These are phyloP conservation scores for Capsicum rhomboideum DNA, from an alignment of 257 asterid species.

Conservation along the genomic window DNA sequence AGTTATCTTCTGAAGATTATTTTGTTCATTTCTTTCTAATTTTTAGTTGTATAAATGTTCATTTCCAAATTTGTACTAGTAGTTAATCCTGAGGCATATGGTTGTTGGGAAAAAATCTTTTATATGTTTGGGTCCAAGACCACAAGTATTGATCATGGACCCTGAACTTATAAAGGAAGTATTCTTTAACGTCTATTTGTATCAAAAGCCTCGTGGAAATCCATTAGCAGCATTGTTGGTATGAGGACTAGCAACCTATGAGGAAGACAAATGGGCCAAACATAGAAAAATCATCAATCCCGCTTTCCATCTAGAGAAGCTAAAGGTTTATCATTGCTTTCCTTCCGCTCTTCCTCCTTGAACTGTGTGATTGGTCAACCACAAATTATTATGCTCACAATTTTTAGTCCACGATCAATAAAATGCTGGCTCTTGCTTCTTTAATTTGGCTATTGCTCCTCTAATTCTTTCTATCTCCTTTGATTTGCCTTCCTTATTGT, in stretches of 20 bases:
- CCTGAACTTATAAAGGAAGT: slow-evolving; percentile 44
- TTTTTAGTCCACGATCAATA: neutral
- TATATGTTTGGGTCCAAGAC: slow-evolving; percentile 48
- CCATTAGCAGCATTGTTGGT: slow-evolving; percentile 26
- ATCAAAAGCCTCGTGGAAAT: slow-evolving; percentile 21
- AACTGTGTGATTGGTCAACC: neutral
- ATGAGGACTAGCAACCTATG: slow-evolving; percentile 18
- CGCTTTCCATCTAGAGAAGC: neutral
- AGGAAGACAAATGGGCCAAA: slow-evolving; percentile 41
- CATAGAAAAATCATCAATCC: slow-evolving; percentile 36
- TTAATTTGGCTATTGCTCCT: neutral
- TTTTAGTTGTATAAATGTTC: neutral
- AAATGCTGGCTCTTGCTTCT: neutral
- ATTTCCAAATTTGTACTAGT: neutral
- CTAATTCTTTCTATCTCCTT: neutral
- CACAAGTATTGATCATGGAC: slow-evolving; percentile 28
- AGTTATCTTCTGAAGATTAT: neutral
- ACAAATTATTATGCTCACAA: neutral
- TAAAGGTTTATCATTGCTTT: neutral
- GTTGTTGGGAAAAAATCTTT: slow-evolving; percentile 33
- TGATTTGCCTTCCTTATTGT: neutral
- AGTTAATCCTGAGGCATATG: neutral
- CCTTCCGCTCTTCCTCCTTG: neutral
- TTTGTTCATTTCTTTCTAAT: neutral
- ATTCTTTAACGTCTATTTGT: slow-evolving; percentile 15